Base-by-base conservation (phyloP, 1,284 basidiomycete species). In the Xerocomus alliaceus region DNA sequence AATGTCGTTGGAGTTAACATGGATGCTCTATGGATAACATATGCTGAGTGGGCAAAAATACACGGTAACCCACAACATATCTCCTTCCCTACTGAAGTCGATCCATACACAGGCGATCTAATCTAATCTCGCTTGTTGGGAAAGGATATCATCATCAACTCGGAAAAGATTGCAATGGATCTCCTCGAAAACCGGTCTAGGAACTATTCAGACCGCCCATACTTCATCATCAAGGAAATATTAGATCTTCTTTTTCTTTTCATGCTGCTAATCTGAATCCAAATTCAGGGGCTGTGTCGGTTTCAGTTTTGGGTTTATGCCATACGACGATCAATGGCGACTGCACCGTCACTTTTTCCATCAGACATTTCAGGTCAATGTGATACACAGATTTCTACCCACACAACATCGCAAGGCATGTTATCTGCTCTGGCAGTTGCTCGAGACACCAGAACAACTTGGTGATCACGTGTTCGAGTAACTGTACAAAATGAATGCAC, bases 321-420 rank as follows among this genome's bases (percentile, higher is more conserved):
- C 45, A 1, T 58, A 65, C 13, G 29, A 55, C 1, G 31, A 50
- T 18, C 32, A 20, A 35, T 67, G 65, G 62, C 47, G 65, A 12
- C 5, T 54, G 2, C 65, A 67, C 12, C 45, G 65, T 11, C 54
- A 57, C 7, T 22, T 67, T 26, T 62, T 67, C 42, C 62, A 64
- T 41, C 65, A 62, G 42, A 39, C 62, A 0, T 67, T 60, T 45
- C 28, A 31, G 45, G 20, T 10, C 2, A 42, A 58, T 2, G 42
- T 28, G 1, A 18, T 54, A 11, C 24, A 28, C 6, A 50, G 55
- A 51, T 64, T 54, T 44, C 41, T 41, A 7, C 37, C 28, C 2
- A 22, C 22, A 9, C 52, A 54, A 26, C 22, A 42, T 12, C 9
- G n/a, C 4, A 54, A 32, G 31, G 22, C n/a, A 18, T 42, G 52